These are phyloP conservation scores for Paspalum vaginatum DNA, from an alignment of 176 grass and related monocot genomes.

Conservation along the genomic window DNA sequence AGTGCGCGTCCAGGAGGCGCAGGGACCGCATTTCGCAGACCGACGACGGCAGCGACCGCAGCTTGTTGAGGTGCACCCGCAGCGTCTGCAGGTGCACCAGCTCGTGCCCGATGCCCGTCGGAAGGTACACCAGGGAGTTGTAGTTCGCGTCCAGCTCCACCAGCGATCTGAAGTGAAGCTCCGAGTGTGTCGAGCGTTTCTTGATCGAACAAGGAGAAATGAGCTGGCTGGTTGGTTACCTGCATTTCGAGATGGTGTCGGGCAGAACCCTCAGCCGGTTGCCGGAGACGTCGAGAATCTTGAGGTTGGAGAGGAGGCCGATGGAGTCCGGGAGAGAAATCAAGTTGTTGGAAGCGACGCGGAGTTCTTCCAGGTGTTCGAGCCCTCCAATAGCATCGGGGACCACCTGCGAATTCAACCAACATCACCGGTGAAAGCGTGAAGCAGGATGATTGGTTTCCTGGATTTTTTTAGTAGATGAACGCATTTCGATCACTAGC, in stretches of 20 bases:
- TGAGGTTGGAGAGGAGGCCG: constrained; percentile 74
- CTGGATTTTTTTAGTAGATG: no score
- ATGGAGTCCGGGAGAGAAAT: constrained; percentile 70
- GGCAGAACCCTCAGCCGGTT: constrained; percentile 83
- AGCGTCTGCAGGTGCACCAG: constrained; percentile 62
- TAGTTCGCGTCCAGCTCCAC: constrained; percentile 84
- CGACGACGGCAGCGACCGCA: constrained; percentile 80
- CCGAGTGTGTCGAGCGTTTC: neutral
- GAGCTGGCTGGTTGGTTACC: constrained; percentile 34
- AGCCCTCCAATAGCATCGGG: constrained; percentile 77
- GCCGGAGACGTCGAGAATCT: constrained; percentile 83
- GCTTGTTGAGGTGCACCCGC: constrained; percentile 85
- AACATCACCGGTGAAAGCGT: neutral
- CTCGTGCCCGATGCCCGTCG: constrained; percentile 79
- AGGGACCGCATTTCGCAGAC: constrained; percentile 78
- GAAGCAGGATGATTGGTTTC: neutral
- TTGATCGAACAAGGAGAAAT: neutral
- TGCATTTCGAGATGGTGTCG: constrained; percentile 89
- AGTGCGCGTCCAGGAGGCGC: constrained; percentile 74
- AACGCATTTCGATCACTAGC: neutral
- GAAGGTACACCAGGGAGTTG: constrained; percentile 79
- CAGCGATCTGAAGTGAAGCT: constrained; percentile 50
- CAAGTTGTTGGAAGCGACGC: constrained; percentile 63
- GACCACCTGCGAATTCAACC: constrained; percentile 39
- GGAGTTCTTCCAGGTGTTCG: constrained; percentile 72